A percentile compares a stretch with the other conserved stretches of the same genome.
Evolutionary conservation across 2,329 filamentous ascomycete genomes (phyloP).

Genomic region (Sporothrix pallida): DNA sequence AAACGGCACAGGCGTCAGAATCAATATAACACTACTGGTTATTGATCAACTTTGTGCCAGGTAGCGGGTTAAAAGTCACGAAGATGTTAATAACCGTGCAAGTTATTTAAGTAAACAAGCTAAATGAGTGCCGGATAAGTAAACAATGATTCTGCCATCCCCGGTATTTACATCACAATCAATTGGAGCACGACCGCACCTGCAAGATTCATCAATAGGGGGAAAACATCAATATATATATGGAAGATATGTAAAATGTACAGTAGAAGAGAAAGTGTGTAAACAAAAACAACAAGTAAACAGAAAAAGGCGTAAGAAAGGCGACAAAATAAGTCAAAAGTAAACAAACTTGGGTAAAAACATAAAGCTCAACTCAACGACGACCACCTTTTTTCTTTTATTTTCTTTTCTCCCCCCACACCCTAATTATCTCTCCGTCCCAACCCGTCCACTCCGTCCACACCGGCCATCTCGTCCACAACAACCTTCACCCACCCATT

Average conservation of each 20-base stretch:
- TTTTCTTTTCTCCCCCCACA: background rate
- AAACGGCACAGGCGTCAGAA: too few species aligned
- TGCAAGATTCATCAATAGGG: background rate
- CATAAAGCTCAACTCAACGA: background rate
- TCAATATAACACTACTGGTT: too few species aligned
- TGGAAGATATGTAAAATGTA: slow-evolving; percentile 17
- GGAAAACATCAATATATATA: slow-evolving; percentile 16
- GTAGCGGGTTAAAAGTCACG: too few species aligned
- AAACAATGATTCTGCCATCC: too few species aligned
- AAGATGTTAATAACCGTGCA: too few species aligned
- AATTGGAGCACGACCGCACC: too few species aligned
- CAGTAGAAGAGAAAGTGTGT: background rate
- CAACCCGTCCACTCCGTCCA: background rate
- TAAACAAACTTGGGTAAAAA: background rate
- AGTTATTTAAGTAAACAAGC: too few species aligned
- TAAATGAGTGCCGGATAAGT: too few species aligned
- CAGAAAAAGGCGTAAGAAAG: background rate
- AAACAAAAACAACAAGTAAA: background rate
- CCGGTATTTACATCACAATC: too few species aligned
- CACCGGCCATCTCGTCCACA: background rate
- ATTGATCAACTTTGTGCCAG: too few species aligned
- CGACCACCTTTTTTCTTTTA: slow-evolving; percentile 8
- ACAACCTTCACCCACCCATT: background rate
- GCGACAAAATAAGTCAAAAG: background rate
- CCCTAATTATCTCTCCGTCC: background rate